These are phyloP conservation scores for Nothophaeocryptopus gaeumannii DNA, from an alignment of 2,329 filamentous ascomycete species.

Conservation along the genomic window DNA sequence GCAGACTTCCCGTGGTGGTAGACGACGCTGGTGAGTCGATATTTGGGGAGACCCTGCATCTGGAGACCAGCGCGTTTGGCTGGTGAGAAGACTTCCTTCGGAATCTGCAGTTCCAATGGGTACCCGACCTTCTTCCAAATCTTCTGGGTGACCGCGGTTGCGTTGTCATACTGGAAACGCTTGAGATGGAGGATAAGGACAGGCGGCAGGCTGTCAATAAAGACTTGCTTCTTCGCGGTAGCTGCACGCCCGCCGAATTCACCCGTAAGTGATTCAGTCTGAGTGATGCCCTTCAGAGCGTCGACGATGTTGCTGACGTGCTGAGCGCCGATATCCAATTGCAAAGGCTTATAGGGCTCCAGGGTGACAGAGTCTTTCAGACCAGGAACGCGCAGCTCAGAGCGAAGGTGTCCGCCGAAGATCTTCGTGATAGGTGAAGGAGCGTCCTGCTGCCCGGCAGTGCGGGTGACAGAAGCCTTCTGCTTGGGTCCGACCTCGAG, in stretches of 20 bases:
- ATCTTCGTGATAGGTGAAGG: constrained; percentile 84
- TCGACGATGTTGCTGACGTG: constrained; percentile 89
- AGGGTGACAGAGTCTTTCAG: constrained; percentile 87
- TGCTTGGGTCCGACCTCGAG: constrained; percentile 92
- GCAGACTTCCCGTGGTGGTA: constrained; percentile 98
- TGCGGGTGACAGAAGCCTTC: constrained; percentile 78
- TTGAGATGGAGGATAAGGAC: constrained; percentile 94
- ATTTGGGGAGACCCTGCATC: constrained; percentile 63
- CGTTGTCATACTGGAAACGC: constrained; percentile 91
- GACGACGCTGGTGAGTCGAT: constrained; percentile 82
- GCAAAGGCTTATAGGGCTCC: constrained; percentile 89
- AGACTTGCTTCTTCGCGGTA: constrained; percentile 82
- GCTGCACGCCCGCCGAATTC: constrained; percentile 78
- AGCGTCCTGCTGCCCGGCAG: constrained; percentile 59
- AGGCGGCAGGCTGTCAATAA: constrained; percentile 86
- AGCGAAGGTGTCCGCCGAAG: constrained; percentile 86
- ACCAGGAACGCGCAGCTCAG: constrained; percentile 81
- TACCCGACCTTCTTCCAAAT: constrained; percentile 99
- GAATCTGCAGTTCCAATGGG: constrained; percentile 89
- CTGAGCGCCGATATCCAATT: constrained; percentile 86
- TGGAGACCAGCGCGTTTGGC: constrained; percentile 64
- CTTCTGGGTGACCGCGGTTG: constrained; percentile 79
- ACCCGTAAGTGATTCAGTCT: constrained; percentile 78
- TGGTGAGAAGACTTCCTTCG: constrained; percentile 80
- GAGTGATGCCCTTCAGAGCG: constrained; percentile 79